A percentile compares a stretch with the other conserved stretches of the same genome.
phyloP scores from a whole-genome alignment of 805 yeast species.

The Nakazawaea wickerhamii region DNA sequence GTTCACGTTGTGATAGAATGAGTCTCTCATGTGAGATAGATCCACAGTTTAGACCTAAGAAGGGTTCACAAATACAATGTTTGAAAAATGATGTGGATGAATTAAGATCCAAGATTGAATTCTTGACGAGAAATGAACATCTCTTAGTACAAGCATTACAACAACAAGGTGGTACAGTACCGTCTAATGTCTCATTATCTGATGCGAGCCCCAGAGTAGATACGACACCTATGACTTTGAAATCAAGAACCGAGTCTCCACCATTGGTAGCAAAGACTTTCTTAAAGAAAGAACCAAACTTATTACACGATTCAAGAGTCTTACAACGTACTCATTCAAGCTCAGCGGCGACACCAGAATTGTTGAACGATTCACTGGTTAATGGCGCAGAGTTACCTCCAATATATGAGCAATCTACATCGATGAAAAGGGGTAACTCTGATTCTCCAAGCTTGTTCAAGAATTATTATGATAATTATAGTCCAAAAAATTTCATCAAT shows the following conservation, averaged over 20 bases:
- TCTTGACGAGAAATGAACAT: conserved; percentile 59
- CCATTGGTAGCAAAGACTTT: conserved; percentile 33
- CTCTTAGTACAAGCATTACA: conserved; percentile 57
- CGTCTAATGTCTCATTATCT: conserved; percentile 11
- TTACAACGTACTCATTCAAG: conserved; percentile 12
- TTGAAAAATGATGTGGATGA: conserved; percentile 83
- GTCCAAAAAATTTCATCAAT: conserved; percentile 7
- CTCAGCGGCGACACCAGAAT: conserved; percentile 23
- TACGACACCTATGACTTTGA: conserved; percentile 4
- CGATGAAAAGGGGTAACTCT: conserved; percentile 31
- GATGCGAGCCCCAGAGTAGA: conserved; percentile 16
- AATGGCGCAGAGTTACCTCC: conserved; percentile 37
- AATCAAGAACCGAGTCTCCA: conserved; percentile 11
- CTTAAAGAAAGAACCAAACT: conserved; percentile 38
- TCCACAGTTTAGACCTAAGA: conserved; percentile 86
- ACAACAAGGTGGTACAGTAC: conserved; percentile 13
- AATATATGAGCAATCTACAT: conserved; percentile 31
- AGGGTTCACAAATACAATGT: conserved; percentile 84
- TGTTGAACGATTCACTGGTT: conserved; percentile 38
- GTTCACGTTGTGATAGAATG: conserved; percentile 79
- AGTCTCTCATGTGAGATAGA: conserved; percentile 80
- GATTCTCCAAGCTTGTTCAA: conserved; percentile 21
- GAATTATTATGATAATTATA: conserved; percentile 1
- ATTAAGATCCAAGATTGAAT: conserved; percentile 65
- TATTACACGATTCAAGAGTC: conserved; percentile 30